Evolutionary conservation across 2,329 filamentous ascomycete genomes (phyloP).

Genomic region (Trichoderma citrinoviride): DNA sequence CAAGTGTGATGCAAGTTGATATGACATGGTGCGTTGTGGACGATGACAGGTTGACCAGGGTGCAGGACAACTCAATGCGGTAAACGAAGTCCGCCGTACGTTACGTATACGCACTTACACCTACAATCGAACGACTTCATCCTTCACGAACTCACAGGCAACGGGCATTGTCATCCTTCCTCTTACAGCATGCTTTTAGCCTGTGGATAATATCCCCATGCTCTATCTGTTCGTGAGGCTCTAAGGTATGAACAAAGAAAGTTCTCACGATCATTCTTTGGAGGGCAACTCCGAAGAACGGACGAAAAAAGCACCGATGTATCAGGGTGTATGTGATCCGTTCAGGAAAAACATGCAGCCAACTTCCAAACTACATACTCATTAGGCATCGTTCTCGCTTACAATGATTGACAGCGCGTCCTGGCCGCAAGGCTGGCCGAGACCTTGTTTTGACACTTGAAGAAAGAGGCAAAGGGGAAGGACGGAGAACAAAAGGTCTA

Average conservation of each 20-base stretch:
- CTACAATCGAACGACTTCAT: not conserved
- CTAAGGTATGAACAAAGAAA: not conserved
- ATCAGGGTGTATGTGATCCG: slow-evolving; percentile 4
- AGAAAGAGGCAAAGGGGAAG: not conserved
- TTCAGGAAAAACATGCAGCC: not conserved
- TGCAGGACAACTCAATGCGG: not conserved
- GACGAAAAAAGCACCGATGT: slow-evolving; percentile 10
- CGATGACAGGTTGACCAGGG: not conserved
- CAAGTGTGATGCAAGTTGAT: not conserved
- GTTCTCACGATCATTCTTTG: not conserved
- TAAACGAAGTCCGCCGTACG: not conserved
- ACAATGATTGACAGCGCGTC: not conserved
- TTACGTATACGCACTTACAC: not conserved
- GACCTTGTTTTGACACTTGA: not conserved
- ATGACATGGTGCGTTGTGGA: not conserved
- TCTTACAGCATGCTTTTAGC: not conserved
- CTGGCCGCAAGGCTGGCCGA: not conserved
- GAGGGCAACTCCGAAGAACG: not conserved
- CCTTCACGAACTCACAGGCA: not conserved
- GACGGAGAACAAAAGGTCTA: not conserved
- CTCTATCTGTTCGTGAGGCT: not conserved
- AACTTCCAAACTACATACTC: not conserved
- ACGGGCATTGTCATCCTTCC: not conserved
- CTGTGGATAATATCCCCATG: no score
- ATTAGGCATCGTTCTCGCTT: not conserved